A percentile compares a stretch with the other conserved stretches of the same genome.
These are phyloP conservation scores for Eucalyptus polyanthemos DNA, from an alignment of 345 rosid genomes.

Conservation along the genomic window DNA sequence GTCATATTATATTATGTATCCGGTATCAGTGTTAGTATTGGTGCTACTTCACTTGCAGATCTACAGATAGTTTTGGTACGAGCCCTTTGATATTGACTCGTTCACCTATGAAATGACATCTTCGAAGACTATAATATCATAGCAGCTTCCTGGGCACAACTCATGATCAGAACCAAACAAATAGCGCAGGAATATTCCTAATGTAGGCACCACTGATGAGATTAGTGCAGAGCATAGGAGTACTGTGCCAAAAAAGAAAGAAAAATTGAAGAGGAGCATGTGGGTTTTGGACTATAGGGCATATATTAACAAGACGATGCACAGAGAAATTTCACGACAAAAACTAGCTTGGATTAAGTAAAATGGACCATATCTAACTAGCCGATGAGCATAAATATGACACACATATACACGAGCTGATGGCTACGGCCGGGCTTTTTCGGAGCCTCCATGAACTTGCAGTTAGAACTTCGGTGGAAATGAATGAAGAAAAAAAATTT, in stretches of 20 bases:
- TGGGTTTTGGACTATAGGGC: not conserved
- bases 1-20: too few species aligned
- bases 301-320: not conserved
- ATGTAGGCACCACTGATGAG: not conserved
- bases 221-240: not conserved
- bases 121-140: not conserved
- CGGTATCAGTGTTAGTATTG: fast-evolving
- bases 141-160: not conserved
- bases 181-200: not conserved
- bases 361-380: not conserved
- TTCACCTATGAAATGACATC: not conserved
- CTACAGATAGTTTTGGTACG: not conserved
- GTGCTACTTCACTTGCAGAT: not conserved
- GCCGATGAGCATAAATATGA: not conserved
- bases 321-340: not conserved
- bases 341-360: not conserved
- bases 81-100: not conserved
- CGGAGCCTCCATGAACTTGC: not conserved
- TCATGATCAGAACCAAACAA: not conserved
- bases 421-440: not conserved
- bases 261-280: not conserved
- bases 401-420: not conserved
- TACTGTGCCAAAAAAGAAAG: not conserved
- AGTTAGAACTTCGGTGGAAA: not conserved
- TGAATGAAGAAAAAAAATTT: not conserved